Evolutionary conservation across 2,329 filamentous ascomycete species (phyloP).

Genomic region (Microcyclospora pomicola): DNA sequence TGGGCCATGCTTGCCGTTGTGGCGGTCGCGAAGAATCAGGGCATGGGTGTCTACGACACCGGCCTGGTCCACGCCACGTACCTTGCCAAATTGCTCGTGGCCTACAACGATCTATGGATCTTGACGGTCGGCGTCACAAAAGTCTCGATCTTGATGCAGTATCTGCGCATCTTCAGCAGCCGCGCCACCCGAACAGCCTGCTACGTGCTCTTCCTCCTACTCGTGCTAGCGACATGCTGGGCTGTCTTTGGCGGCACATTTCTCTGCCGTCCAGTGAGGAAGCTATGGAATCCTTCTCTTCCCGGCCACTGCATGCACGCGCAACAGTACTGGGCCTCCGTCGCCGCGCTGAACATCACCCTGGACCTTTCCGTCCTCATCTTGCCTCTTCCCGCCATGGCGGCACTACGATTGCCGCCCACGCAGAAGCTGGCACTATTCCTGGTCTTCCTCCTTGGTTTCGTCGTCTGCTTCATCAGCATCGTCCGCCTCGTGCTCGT

Average conservation of each 20-base stretch:
- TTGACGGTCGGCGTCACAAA: conserved; percentile 28
- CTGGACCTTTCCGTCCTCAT: conserved; percentile 31
- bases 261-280: conserved; percentile 28
- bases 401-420: conserved; percentile 26
- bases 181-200: conserved; percentile 23
- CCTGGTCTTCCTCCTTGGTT: conserved; percentile 31
- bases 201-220: conserved; percentile 23
- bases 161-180: conserved; percentile 32
- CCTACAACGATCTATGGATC: conserved; percentile 21
- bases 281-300: conserved; percentile 27
- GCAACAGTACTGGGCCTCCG: conserved; percentile 31
- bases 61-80: conserved; percentile 5
- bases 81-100: conserved; percentile 19
- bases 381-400: conserved; percentile 32
- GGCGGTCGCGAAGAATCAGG: conserved; percentile 11
- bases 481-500: conserved; percentile 14
- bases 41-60: conserved; percentile 11
- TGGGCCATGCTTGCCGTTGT: conserved; percentile 19
- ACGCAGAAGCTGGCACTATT: conserved; percentile 30
- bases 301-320: conserved; percentile 25
- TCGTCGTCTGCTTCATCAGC: conserved; percentile 21
- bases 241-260: conserved; percentile 27
- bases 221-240: conserved; percentile 17
- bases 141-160: conserved; percentile 36
- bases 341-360: conserved; percentile 30